Conservation (phyloP, 176 grass and related monocot species). For the Avena eriantha region DNA sequence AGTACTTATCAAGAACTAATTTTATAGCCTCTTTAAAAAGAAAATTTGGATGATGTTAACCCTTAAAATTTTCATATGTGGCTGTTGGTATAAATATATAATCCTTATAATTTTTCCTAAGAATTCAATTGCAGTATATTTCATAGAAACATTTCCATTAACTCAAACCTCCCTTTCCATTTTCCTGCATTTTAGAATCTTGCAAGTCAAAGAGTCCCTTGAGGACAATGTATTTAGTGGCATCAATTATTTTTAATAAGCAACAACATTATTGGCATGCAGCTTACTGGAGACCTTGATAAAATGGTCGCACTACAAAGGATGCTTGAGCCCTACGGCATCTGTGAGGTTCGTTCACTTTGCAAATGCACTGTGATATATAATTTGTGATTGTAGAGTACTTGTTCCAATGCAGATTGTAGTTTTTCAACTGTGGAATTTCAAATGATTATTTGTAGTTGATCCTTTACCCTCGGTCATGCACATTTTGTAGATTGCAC, state of each 20-base stretch:
- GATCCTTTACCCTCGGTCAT: not conserved
- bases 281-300: conserved; percentile 88
- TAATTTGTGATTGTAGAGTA: not conserved
- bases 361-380: not conserved
- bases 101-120: not conserved
- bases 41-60: not conserved
- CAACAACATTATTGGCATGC: conserved; percentile 38
- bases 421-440: not conserved
- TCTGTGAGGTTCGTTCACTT: conserved; percentile 70
- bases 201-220: not conserved
- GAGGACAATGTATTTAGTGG: not conserved
- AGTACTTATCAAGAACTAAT: not conserved
- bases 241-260: not conserved
- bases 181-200: not conserved
- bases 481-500: conserved; percentile 59
- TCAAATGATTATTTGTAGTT: not conserved
- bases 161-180: not conserved
- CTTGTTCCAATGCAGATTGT: not conserved
- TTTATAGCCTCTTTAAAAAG: not conserved
- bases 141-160: conserved; percentile 11
- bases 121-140: conserved; percentile 2
- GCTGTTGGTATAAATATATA: not conserved
- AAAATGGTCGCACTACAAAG: conserved; percentile 95
- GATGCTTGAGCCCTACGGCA: conserved; percentile 94
- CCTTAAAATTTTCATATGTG: not conserved